Conservation (phyloP, 179 eudicot genomes). For the Dionaea muscipula region DNA sequence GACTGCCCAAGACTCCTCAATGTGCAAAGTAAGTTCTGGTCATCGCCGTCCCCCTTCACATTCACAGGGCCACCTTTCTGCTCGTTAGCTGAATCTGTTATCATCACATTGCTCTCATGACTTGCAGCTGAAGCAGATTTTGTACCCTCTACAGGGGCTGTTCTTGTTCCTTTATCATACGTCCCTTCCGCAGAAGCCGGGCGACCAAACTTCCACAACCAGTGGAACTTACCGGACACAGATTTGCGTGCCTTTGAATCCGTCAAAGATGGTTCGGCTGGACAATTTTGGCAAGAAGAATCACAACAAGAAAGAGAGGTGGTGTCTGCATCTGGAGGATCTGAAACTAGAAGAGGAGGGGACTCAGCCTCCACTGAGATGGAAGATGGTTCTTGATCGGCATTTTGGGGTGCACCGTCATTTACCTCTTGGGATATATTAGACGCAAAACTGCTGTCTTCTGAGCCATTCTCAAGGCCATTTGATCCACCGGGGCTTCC, state of each 20-base stretch:
- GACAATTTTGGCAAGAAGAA: slow-evolving; percentile 19
- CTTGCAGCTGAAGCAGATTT: slow-evolving; percentile 21
- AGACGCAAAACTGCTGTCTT: slow-evolving; percentile 47
- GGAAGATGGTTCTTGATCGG: slow-evolving; percentile 16
- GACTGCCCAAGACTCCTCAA: slow-evolving; percentile 72
- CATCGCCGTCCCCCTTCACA: slow-evolving; percentile 41
- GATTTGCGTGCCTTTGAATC: slow-evolving; percentile 36
- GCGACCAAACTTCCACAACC: slow-evolving; percentile 71
- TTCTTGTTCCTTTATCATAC: slow-evolving; percentile 39
- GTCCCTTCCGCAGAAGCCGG: slow-evolving; percentile 40
- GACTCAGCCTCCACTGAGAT: slow-evolving; percentile 20
- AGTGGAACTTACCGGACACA: slow-evolving; percentile 53
- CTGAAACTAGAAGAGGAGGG: slow-evolving; percentile 21
- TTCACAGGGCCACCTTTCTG: slow-evolving; percentile 13
- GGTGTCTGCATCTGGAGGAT: slow-evolving; percentile 24
- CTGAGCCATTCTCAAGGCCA: slow-evolving; percentile 32
- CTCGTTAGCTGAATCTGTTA: slow-evolving; percentile 23
- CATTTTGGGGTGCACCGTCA: slow-evolving; percentile 19
- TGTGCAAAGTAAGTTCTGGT: slow-evolving; percentile 48
- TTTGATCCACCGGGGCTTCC: slow-evolving; percentile 27
- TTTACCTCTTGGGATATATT: slow-evolving; percentile 30
- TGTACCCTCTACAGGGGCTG: slow-evolving; percentile 23
- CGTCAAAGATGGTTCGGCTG: slow-evolving; percentile 13
- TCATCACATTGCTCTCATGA: slow-evolving; percentile 16
- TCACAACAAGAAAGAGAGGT: slow-evolving; percentile 20